These are phyloP conservation scores for Phylloporus gajari DNA, from an alignment of 1,284 basidiomycete species.

Conservation along the genomic window DNA sequence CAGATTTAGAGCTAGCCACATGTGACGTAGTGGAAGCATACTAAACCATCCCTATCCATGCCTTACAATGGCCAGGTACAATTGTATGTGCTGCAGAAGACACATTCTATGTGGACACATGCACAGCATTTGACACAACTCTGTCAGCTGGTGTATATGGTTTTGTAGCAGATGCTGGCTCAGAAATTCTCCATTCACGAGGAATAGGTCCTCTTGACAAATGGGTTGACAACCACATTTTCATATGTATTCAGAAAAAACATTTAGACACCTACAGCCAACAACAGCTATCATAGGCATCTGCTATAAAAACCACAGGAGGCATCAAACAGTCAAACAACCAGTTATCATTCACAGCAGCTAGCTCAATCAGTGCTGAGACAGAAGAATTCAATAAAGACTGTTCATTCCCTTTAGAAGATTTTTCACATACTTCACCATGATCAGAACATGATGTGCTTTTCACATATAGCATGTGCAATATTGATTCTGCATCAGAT, in stretches of 20 bases:
- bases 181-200: not conserved
- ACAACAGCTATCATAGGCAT: not conserved
- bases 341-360: not conserved
- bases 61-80: too few species aligned
- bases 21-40: too few species aligned
- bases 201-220: too few species aligned
- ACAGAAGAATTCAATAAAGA: not conserved
- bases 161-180: not conserved
- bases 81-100: too few species aligned
- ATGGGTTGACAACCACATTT: too few species aligned
- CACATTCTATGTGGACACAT: too few species aligned
- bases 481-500: not conserved
- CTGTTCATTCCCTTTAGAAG: not conserved
- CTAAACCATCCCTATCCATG: too few species aligned
- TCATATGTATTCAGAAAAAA: not conserved
- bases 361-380: too few species aligned
- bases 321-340: not conserved
- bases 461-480: not conserved
- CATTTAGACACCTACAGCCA: not conserved
- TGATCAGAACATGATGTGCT: not conserved
- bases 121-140: too few species aligned
- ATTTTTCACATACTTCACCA: not conserved
- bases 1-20: too few species aligned
- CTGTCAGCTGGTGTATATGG: not conserved
- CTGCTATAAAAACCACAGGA: not conserved